These are phyloP conservation scores for Tricholomella constricta DNA, from an alignment of 768 basidiomycete species.

Conservation along the genomic window DNA sequence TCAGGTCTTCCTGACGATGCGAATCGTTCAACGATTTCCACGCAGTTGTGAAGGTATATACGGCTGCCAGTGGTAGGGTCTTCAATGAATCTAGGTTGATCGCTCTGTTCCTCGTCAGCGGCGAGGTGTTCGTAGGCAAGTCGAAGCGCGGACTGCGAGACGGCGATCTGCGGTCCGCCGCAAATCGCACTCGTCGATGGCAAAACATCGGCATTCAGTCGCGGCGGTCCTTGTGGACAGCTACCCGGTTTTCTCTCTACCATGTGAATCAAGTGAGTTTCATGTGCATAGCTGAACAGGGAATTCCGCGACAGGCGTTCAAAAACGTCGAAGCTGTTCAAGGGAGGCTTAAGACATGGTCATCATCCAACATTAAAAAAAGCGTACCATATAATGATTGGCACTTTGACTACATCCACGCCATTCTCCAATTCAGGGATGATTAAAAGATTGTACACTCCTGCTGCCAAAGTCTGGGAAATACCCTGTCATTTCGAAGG, in stretches of 20 bases:
- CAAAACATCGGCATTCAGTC: slow-evolving; percentile 39
- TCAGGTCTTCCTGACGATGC: slow-evolving; percentile 25
- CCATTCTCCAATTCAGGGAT: slow-evolving; percentile 61
- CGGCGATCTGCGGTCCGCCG: slow-evolving; percentile 35
- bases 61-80: slow-evolving; percentile 66
- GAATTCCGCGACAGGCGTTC: slow-evolving; percentile 63
- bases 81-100: slow-evolving; percentile 41
- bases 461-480: slow-evolving; percentile 50
- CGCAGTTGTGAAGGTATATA: slow-evolving; percentile 61
- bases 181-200: slow-evolving; percentile 53
- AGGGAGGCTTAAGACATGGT: slow-evolving; percentile 1
- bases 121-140: slow-evolving; percentile 45
- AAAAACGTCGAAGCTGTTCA: slow-evolving; percentile 56
- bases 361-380: background rate
- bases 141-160: slow-evolving; percentile 47
- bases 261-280: slow-evolving; percentile 63
- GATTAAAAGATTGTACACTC: slow-evolving; percentile 65
- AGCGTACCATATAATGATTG: slow-evolving; percentile 63
- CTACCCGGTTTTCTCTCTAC: slow-evolving; percentile 57
- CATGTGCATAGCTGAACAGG: slow-evolving; percentile 50
- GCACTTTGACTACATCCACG: slow-evolving; percentile 56
- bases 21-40: slow-evolving; percentile 57
- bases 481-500: slow-evolving; percentile 38
- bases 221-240: slow-evolving; percentile 50
- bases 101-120: slow-evolving; percentile 52